Percentiles rank a stretch among this genome's conserved stretches.
phyloP scores from a whole-genome alignment of 1,139 yeast genomes.

The Kurtzmaniella natalensis region DNA sequence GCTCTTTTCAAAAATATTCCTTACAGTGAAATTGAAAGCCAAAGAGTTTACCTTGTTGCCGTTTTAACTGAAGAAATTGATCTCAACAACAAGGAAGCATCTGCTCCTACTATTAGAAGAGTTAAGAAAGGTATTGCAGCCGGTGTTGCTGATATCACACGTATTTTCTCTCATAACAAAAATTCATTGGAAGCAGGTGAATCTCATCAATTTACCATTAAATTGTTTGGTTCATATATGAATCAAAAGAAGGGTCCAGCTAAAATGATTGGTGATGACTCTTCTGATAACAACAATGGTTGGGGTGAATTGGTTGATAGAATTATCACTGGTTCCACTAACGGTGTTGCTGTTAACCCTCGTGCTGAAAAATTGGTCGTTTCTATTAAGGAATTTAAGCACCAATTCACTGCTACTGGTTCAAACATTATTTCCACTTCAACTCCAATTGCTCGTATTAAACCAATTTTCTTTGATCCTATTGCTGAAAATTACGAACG shows the following conservation, averaged over 20 bases:
- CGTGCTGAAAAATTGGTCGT: constrained; percentile 72
- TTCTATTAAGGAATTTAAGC: constrained; percentile 70
- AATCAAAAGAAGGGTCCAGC: constrained; percentile 27
- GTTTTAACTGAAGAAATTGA: constrained; percentile 59
- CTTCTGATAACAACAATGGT: constrained; percentile 52
- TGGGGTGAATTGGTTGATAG: constrained; percentile 89
- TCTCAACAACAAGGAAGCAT: constrained; percentile 23
- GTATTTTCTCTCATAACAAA: constrained; percentile 65
- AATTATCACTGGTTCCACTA: constrained; percentile 69
- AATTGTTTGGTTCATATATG: constrained; percentile 67
- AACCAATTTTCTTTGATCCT: constrained; percentile 62
- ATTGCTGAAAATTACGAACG: constrained; percentile 57
- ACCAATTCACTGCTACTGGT: constrained; percentile 38
- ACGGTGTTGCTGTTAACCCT: constrained; percentile 79
- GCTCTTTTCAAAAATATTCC: constrained; percentile 80
- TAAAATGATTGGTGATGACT: constrained; percentile 15
- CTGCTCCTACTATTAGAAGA: constrained; percentile 29
- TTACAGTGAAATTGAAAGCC: constrained; percentile 57
- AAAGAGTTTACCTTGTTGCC: constrained; percentile 65
- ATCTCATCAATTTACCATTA: constrained; percentile 67
- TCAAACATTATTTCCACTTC: constrained; percentile 36
- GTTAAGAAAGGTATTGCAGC: constrained; percentile 82
- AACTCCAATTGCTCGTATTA: constrained; percentile 56
- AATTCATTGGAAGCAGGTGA: constrained; percentile 60
- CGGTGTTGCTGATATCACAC: constrained; percentile 82